Percentiles rank a stretch among this genome's conserved stretches.
Evolutionary conservation across 805 yeast genomes (phyloP).

Genomic region (Yamadazyma scolyti): DNA sequence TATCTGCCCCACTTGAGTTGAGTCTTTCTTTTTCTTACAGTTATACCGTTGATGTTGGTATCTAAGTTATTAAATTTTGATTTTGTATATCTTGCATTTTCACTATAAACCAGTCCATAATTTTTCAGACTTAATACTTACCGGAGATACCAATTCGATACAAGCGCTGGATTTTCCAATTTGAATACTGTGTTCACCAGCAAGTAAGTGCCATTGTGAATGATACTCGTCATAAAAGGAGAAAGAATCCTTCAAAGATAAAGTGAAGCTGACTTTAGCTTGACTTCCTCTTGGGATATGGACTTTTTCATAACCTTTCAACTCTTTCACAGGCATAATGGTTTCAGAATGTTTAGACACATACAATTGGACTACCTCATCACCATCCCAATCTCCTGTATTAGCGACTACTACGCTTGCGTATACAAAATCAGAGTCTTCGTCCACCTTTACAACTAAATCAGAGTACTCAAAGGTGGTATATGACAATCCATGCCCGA

Average conservation of each 20-base stretch:
- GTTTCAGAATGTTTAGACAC: slow-evolving; percentile 14
- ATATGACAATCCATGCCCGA: slow-evolving; percentile 30
- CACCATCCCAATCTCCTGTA: slow-evolving; percentile 21
- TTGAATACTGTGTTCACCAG: slow-evolving; percentile 20
- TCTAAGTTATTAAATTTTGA: too few species aligned
- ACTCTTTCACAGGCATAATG: slow-evolving; percentile 24
- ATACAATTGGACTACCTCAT: slow-evolving; percentile 28
- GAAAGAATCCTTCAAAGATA: slow-evolving; percentile 22
- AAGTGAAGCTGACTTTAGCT: slow-evolving; percentile 12
- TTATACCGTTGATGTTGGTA: too few species aligned
- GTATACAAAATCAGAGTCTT: slow-evolving; percentile 11
- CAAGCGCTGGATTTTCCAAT: slow-evolving; percentile 21
- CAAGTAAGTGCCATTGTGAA: slow-evolving; percentile 22
- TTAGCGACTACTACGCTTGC: slow-evolving; percentile 19
- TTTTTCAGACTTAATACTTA: slow-evolving; percentile 7
- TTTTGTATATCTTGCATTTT: too few species aligned
- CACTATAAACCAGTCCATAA: slow-evolving; percentile 10
- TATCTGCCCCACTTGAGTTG: too few species aligned
- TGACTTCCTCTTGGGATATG: slow-evolving; percentile 15
- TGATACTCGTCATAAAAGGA: slow-evolving; percentile 28
- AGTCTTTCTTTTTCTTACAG: too few species aligned
- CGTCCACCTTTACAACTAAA: slow-evolving; percentile 14
- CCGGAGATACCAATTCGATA: slow-evolving; percentile 6
- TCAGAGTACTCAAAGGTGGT: slow-evolving; percentile 18
- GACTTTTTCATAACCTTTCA: slow-evolving; percentile 28